phyloP scores from a whole-genome alignment of 2,329 filamentous ascomycete genomes.

The Alternaria ventricosa region DNA sequence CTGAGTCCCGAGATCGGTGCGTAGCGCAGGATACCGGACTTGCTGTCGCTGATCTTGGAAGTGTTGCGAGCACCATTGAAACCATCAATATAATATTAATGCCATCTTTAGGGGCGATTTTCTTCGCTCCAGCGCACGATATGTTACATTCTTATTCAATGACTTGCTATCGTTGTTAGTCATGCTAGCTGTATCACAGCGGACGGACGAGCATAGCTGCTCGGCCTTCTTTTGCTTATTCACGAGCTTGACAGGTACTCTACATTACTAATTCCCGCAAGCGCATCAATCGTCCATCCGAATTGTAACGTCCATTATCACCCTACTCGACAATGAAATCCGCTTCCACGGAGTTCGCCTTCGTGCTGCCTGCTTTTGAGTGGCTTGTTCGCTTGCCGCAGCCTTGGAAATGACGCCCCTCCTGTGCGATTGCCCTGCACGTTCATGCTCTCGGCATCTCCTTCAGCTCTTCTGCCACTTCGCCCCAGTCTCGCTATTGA shows the following conservation, averaged over 20 bases:
- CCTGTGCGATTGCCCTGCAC: constrained; percentile 7
- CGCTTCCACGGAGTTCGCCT: constrained; percentile 4
- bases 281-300: constrained; percentile 7
- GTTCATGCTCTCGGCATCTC: constrained; percentile 3
- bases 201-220: neutral
- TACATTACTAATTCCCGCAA: constrained; percentile 22
- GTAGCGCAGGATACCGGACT: neutral
- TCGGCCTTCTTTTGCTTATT: constrained; percentile 14
- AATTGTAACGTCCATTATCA: constrained; percentile 7
- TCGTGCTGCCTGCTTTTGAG: neutral
- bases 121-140: neutral
- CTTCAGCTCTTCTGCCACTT: constrained; percentile 8
- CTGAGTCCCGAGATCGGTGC: neutral
- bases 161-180: neutral
- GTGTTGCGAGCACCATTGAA: neutral
- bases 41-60: neutral
- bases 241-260: neutral
- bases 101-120: neutral
- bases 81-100: neutral
- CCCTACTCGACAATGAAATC: neutral
- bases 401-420: constrained; percentile 3
- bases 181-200: neutral
- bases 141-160: neutral
- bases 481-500: constrained; percentile 1
- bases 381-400: constrained; percentile 10